Percentiles rank a stretch among this genome's conserved stretches.
These are phyloP conservation scores for Malus fusca DNA, from an alignment of 306 rosid genomes.

Conservation along the genomic window DNA sequence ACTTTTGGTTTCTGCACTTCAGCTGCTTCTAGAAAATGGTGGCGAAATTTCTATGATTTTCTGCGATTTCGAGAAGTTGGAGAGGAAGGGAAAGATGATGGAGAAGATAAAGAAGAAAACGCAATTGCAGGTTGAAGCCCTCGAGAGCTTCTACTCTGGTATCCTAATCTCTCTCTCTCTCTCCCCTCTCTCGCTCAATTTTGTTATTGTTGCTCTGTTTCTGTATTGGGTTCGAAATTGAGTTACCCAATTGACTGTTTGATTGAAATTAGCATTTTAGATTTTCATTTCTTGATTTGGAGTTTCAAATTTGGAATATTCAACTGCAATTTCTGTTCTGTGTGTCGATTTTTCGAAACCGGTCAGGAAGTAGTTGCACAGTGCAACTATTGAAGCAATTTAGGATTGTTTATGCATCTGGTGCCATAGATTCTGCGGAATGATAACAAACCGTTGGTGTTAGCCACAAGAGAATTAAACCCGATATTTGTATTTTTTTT, in stretches of 20 bases:
- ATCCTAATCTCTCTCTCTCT: background rate
- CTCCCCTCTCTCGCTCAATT: background rate
- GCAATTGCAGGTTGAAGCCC: conserved; percentile 28
- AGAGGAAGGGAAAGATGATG: conserved; percentile 2
- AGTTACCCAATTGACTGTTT: background rate
- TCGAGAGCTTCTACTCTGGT: conserved; percentile 37
- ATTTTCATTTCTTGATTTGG: background rate
- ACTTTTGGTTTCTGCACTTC: background rate
- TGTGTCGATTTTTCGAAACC: background rate
- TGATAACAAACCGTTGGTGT: background rate
- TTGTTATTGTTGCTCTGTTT: background rate
- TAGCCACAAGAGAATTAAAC: background rate
- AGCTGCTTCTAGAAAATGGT: background rate
- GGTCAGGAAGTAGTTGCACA: background rate
- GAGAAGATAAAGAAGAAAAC: conserved; percentile 30
- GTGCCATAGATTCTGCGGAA: background rate
- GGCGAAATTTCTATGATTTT: background rate
- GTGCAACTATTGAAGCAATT: background rate
- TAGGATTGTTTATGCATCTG: background rate
- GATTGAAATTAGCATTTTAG: background rate
- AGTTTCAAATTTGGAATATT: background rate
- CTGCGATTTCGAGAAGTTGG: background rate
- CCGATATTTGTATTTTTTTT: background rate
- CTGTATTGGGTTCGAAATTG: background rate
- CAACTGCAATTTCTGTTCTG: background rate